Conservation (phyloP, 306 rosid genomes). For the Abrus precatorius region DNA sequence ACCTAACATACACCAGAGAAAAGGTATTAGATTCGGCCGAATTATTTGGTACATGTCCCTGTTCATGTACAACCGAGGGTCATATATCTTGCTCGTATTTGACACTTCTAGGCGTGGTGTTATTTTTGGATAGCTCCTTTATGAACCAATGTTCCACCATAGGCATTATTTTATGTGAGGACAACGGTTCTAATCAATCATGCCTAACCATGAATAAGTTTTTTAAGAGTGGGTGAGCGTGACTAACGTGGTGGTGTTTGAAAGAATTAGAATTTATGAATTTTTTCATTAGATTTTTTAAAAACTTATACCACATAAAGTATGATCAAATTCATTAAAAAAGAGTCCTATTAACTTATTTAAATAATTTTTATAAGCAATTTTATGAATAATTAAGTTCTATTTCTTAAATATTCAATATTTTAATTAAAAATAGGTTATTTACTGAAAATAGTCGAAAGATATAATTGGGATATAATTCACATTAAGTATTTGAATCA, state of each 20-base stretch:
- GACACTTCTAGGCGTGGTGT: neutral
- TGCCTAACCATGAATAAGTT: neutral
- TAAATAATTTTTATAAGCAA: neutral
- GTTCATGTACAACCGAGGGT: neutral
- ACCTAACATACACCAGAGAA: neutral
- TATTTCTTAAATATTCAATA: neutral
- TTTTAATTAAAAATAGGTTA: neutral
- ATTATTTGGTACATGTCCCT: neutral
- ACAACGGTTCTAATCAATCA: neutral
- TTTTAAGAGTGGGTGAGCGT: neutral
- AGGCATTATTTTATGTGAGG: conserved; percentile 43
- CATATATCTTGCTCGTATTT: neutral
- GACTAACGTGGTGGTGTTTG: too few species aligned
- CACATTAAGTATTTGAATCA: neutral
- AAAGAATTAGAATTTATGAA: too few species aligned
- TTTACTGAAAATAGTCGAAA: neutral
- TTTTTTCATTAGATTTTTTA: too few species aligned
- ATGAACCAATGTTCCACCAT: neutral
- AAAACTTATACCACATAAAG: too few species aligned
- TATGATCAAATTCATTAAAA: too few species aligned
- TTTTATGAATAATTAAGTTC: neutral
- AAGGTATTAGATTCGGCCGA: neutral
- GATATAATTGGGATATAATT: neutral
- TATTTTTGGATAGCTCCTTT: neutral
- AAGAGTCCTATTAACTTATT: too few species aligned